Evolutionary conservation across 345 rosid species (phyloP).

Genomic region (Hypericum perforatum): DNA sequence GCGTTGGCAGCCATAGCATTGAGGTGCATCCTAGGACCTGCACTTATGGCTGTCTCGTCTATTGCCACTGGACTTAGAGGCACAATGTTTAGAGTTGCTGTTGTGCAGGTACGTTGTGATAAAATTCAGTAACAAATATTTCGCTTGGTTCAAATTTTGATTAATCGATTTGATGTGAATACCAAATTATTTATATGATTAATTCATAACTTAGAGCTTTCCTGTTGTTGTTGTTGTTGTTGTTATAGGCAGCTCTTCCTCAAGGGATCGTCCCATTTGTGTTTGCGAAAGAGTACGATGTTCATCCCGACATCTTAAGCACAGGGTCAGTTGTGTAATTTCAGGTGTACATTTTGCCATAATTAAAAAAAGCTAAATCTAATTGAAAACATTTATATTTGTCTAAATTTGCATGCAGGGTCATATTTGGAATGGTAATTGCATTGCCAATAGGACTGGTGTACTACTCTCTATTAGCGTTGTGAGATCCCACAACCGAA

Average conservation of each 20-base stretch:
- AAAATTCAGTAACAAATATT: no score
- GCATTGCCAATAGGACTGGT: constrained; percentile 64
- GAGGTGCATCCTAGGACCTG: constrained; percentile 63
- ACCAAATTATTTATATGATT: no score
- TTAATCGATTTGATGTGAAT: no score
- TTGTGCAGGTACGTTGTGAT: constrained; percentile 47
- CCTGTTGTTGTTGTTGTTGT: neutral
- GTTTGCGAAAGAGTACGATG: constrained; percentile 76
- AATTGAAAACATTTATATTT: neutral
- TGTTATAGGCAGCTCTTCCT: constrained; percentile 75
- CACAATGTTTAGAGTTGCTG: constrained; percentile 40
- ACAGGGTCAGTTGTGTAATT: constrained; percentile 39
- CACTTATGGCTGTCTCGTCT: constrained; percentile 59
- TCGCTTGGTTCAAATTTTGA: no score
- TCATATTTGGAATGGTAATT: constrained; percentile 67
- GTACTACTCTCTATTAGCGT: constrained; percentile 59
- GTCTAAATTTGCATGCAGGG: constrained; percentile 34
- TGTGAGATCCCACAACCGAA: constrained; percentile 21
- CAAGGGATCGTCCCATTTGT: constrained; percentile 90
- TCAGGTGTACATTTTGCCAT: neutral
- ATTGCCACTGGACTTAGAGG: constrained; percentile 37
- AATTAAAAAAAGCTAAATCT: neutral
- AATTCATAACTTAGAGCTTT: no score
- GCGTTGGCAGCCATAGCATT: constrained; percentile 41
- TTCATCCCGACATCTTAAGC: constrained; percentile 68